phyloP scores from a whole-genome alignment of 148 eudicot species.

The Cornus suecica region DNA sequence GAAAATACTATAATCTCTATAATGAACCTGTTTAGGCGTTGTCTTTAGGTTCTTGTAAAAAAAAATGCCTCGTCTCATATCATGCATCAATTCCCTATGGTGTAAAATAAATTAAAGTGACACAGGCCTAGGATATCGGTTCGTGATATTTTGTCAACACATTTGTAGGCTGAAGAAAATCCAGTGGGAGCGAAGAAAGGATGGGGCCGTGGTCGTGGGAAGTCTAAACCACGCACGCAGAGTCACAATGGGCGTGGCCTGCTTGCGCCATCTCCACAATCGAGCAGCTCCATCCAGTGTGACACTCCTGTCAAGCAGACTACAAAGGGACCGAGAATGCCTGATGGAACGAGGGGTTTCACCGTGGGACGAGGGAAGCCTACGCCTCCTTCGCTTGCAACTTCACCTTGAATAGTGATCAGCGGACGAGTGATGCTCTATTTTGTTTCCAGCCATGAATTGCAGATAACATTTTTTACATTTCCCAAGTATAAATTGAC shows the following conservation, averaged over 20 bases:
- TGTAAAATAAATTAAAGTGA: neutral
- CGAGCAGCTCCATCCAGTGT: slow-evolving; percentile 28
- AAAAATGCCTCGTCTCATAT: neutral
- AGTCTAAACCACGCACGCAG: slow-evolving; percentile 22
- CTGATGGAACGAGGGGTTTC: slow-evolving; percentile 90
- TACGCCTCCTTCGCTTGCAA: slow-evolving; percentile 18
- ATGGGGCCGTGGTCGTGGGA: slow-evolving; percentile 49
- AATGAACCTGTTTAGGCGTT: neutral
- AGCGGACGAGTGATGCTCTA: neutral
- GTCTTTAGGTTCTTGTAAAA: neutral
- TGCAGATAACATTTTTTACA: too few species aligned
- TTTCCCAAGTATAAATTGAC: slow-evolving; percentile 1
- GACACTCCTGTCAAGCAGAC: slow-evolving; percentile 37
- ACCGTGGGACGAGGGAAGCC: slow-evolving; percentile 93
- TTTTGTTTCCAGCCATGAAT: slow-evolving; percentile 1
- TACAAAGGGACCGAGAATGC: slow-evolving; percentile 83
- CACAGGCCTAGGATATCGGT: neutral
- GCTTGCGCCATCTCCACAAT: slow-evolving; percentile 35
- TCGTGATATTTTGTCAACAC: neutral
- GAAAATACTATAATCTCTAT: neutral
- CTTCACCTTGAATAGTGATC: neutral
- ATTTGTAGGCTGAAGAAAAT: slow-evolving; percentile 52
- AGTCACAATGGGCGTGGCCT: slow-evolving; percentile 53
- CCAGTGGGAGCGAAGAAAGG: slow-evolving; percentile 32
- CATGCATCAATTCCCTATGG: neutral